A percentile compares a stretch with the other conserved stretches of the same genome.
Conservation (phyloP, 441 rosid species). For the Kokia cookei region DNA sequence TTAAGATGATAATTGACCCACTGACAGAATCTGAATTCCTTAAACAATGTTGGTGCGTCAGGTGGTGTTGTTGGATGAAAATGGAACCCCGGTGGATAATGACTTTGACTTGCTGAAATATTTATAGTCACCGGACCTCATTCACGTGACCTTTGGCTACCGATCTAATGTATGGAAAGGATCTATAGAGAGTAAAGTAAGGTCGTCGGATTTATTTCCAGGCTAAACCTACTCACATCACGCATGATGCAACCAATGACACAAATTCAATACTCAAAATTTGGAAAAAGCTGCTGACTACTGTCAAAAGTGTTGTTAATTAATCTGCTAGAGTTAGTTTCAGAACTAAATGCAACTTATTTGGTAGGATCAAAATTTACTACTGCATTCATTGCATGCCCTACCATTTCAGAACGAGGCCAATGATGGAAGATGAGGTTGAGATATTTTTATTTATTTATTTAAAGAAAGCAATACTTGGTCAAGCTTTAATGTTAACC, state of each 20-base stretch:
- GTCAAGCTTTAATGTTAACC: not conserved
- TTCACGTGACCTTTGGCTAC: not conserved
- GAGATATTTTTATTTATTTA: not conserved
- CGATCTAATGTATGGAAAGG: not conserved
- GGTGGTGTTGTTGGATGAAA: too few species aligned
- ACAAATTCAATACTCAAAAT: not conserved
- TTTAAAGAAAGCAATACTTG: not conserved
- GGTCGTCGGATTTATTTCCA: not conserved
- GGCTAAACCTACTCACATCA: not conserved
- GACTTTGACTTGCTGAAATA: not conserved
- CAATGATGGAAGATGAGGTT: not conserved
- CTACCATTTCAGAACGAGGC: not conserved
- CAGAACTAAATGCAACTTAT: not conserved
- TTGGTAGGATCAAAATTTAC: not conserved
- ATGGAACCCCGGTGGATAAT: not conserved
- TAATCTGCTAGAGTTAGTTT: not conserved
- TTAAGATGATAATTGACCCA: not conserved
- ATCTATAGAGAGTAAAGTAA: not conserved
- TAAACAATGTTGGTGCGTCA: too few species aligned
- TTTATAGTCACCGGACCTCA: not conserved
- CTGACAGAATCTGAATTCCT: too few species aligned
- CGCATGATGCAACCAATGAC: not conserved
- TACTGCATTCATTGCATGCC: not conserved
- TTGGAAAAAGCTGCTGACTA: not conserved
- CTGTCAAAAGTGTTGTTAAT: not conserved